Percentiles rank a stretch among this genome's conserved stretches.
phyloP scores from a whole-genome alignment of 352 stramenopile species.

The Globisporangium cystogenes region DNA sequence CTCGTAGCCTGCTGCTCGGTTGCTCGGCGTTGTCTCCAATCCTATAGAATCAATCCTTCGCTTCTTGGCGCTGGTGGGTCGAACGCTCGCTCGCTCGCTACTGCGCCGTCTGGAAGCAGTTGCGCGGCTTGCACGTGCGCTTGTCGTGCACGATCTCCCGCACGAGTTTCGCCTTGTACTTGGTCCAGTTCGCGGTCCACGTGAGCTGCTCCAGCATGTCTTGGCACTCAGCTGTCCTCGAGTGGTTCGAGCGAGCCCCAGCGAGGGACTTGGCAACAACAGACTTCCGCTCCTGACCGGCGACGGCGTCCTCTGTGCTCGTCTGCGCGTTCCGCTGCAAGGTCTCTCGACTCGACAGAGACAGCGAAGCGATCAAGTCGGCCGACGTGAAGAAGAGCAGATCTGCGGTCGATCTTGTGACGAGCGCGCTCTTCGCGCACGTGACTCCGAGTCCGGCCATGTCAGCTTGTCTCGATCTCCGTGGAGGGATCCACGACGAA shows the following conservation, averaged over 20 bases:
- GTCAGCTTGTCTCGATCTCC: slow-evolving; percentile 17
- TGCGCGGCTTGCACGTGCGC: slow-evolving; percentile 4
- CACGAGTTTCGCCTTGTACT: slow-evolving; percentile 12
- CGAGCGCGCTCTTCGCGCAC: slow-evolving; percentile 40
- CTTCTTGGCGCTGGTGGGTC: background rate
- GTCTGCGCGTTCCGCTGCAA: slow-evolving; percentile 35
- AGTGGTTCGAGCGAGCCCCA: background rate
- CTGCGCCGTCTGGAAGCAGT: slow-evolving; percentile 2
- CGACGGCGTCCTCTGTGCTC: background rate
- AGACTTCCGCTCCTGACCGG: background rate
- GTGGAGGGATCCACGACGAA: slow-evolving; percentile 45
- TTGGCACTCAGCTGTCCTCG: background rate
- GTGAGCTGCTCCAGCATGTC: slow-evolving; percentile 15
- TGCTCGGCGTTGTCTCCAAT: too few relatives aligned
- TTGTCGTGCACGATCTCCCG: slow-evolving; percentile 11
- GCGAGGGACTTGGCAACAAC: background rate
- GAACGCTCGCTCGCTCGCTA: too few relatives aligned
- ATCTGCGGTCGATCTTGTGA: slow-evolving; percentile 32
- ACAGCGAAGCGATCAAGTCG: slow-evolving; percentile 32
- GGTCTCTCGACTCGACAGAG: slow-evolving; percentile 21
- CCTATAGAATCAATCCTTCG: slow-evolving; percentile 4
- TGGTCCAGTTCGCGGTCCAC: slow-evolving; percentile 6
- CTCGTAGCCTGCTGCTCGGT: slow-evolving; percentile 5
- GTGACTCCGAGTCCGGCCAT: slow-evolving; percentile 14
- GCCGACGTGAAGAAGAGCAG: slow-evolving; percentile 44